These are phyloP conservation scores for Podochytrium sp. DNA, from an alignment of 192 early-diverging fungal genomes.

Conservation along the genomic window DNA sequence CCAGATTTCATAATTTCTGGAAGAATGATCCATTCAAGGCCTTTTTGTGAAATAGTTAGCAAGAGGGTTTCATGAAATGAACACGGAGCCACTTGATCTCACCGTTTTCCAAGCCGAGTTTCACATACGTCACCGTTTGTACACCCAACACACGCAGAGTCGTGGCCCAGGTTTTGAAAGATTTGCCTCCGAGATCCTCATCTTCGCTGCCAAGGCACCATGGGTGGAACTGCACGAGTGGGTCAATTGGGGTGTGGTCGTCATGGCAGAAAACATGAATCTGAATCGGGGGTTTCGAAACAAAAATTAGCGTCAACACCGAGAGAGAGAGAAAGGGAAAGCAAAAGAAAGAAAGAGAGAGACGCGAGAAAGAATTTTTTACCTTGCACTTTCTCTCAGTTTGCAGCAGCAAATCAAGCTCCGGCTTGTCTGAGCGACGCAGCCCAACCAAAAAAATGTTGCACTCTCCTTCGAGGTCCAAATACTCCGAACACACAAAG, in stretches of 20 bases:
- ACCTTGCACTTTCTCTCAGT: neutral
- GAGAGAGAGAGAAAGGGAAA: neutral
- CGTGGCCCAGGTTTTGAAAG: neutral
- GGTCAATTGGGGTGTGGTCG: neutral
- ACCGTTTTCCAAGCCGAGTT: slow-evolving; percentile 4
- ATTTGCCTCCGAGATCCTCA: neutral
- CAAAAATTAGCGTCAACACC: no score
- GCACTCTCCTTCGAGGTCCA: neutral
- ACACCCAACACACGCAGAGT: neutral
- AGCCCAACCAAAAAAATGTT: neutral
- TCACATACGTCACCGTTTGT: neutral
- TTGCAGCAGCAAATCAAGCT: neutral
- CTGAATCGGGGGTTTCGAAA: neutral
- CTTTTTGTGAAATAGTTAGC: neutral
- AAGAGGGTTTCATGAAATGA: neutral
- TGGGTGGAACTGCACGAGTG: neutral
- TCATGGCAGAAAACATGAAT: neutral
- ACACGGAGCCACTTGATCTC: neutral
- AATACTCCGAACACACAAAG: neutral
- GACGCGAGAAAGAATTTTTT: no score
- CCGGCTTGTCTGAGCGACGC: neutral
- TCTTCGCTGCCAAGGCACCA: neutral
- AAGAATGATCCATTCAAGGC: neutral
- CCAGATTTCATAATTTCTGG: neutral
- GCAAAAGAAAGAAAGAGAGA: neutral